Percentiles rank a stretch among this genome's conserved stretches.
Conservation (phyloP, 2,329 filamentous ascomycete genomes). For the Beauveria varroae region DNA sequence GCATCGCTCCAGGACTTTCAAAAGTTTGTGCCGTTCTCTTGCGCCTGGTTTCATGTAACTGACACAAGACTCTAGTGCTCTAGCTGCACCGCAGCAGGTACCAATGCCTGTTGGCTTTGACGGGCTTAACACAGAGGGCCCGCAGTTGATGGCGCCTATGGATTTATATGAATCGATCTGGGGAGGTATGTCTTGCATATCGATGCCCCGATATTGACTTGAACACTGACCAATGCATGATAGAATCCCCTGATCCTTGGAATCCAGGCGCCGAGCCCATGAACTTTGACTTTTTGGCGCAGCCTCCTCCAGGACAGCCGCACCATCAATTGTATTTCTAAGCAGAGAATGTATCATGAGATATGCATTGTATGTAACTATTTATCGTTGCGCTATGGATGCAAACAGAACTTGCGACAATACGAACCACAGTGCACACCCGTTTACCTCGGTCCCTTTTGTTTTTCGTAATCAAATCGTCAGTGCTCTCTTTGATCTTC, state of each 20-base stretch:
- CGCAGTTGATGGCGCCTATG: slow-evolving; percentile 57
- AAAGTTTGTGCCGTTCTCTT: slow-evolving; percentile 23
- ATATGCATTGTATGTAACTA: not conserved
- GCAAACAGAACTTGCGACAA: not conserved
- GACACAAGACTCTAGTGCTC: slow-evolving; percentile 15
- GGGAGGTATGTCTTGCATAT: slow-evolving; percentile 44
- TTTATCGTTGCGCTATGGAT: not conserved
- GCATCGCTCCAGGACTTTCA: slow-evolving; percentile 38
- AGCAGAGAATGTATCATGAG: not conserved
- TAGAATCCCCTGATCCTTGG: slow-evolving; percentile 54
- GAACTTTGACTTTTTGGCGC: slow-evolving; percentile 54
- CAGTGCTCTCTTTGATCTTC: slow-evolving; percentile 58
- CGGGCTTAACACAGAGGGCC: slow-evolving; percentile 48
- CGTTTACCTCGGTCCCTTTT: not conserved
- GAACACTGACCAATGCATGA: not conserved
- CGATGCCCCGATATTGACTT: not conserved
- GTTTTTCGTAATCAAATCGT: slow-evolving; percentile 26
- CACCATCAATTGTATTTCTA: slow-evolving; percentile 53
- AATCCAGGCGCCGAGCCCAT: slow-evolving; percentile 48
- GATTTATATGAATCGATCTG: slow-evolving; percentile 62
- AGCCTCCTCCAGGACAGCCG: slow-evolving; percentile 50
- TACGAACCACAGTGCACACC: not conserved
- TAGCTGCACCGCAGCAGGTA: slow-evolving; percentile 32
- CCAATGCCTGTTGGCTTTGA: slow-evolving; percentile 31
- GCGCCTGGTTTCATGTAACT: slow-evolving; percentile 14